Percentiles rank a stretch among this genome's conserved stretches.
Evolutionary conservation across 352 stramenopile species (phyloP).

Genomic region (Blastocystis sp.): DNA sequence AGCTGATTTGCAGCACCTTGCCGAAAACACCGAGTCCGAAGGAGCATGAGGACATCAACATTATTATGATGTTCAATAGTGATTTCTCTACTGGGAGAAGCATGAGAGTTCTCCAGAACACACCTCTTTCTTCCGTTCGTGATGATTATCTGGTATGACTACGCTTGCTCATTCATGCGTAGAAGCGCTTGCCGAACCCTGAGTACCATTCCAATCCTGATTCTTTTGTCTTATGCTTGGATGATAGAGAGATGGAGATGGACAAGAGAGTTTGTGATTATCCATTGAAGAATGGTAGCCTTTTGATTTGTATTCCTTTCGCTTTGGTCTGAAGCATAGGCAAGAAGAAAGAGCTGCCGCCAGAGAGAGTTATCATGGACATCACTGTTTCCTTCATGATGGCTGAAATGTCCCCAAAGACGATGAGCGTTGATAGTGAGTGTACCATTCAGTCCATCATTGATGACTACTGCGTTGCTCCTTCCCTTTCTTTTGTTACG

Average conservation of each 20-base stretch:
- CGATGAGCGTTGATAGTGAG: neutral
- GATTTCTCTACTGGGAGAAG: no score
- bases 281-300: neutral
- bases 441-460: neutral
- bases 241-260: neutral
- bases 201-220: no score
- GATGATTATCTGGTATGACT: no score
- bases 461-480: neutral
- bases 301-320: neutral
- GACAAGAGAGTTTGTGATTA: neutral
- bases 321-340: neutral
- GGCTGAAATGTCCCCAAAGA: neutral
- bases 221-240: neutral
- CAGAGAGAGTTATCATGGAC: neutral
- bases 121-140: no score
- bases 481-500: neutral
- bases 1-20: no score
- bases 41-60: no score
- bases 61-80: no score
- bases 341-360: neutral
- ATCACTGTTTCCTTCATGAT: neutral
- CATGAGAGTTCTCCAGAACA: no score
- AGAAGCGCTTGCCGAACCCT: no score
- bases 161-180: no score
- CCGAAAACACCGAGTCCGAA: no score